A percentile compares a stretch with the other conserved stretches of the same genome.
phyloP scores from a whole-genome alignment of 31 red algal genomes.

The Porphyra umbilicalis region DNA sequence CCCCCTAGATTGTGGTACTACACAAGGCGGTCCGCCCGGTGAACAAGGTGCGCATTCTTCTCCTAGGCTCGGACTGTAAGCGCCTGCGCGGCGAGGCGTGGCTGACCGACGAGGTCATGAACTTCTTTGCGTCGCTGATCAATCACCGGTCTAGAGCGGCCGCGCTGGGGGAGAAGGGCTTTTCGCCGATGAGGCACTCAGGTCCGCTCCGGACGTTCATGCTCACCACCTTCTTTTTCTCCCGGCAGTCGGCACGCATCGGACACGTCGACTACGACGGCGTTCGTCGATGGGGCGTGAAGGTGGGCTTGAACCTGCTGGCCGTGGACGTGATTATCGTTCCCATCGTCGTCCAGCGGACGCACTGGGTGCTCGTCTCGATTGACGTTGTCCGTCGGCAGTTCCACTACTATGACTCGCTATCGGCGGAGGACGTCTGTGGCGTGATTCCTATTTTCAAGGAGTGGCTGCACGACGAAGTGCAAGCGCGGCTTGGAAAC shows the following conservation, averaged over 20 bases:
- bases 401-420: slow-evolving; percentile 48
- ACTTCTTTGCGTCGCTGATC: too few species aligned
- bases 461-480: slow-evolving; percentile 62
- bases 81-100: too few species aligned
- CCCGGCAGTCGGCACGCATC: slow-evolving; percentile 1
- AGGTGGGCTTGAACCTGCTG: slow-evolving; percentile 7
- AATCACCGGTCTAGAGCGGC: too few species aligned
- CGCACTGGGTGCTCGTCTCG: slow-evolving; percentile 60
- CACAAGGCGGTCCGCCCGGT: too few species aligned
- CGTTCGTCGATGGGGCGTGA: slow-evolving; percentile 39
- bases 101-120: too few species aligned
- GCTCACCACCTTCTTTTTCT: slow-evolving; percentile 41
- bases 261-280: slow-evolving; percentile 24
- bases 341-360: slow-evolving; percentile 45
- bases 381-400: slow-evolving; percentile 27
- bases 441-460: too few species aligned
- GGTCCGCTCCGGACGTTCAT: slow-evolving; percentile 2
- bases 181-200: too few species aligned
- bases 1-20: too few species aligned
- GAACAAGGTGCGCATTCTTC: too few species aligned
- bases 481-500: slow-evolving; percentile 26
- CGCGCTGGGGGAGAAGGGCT: too few species aligned
- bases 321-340: slow-evolving; percentile 33
- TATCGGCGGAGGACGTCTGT: slow-evolving; percentile 7
- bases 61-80: too few species aligned